Percentiles rank a stretch among this genome's conserved stretches.
These are phyloP conservation scores for Coccomyxa subellipsoidea DNA, from an alignment of 163 green algal genomes.

Conservation along the genomic window DNA sequence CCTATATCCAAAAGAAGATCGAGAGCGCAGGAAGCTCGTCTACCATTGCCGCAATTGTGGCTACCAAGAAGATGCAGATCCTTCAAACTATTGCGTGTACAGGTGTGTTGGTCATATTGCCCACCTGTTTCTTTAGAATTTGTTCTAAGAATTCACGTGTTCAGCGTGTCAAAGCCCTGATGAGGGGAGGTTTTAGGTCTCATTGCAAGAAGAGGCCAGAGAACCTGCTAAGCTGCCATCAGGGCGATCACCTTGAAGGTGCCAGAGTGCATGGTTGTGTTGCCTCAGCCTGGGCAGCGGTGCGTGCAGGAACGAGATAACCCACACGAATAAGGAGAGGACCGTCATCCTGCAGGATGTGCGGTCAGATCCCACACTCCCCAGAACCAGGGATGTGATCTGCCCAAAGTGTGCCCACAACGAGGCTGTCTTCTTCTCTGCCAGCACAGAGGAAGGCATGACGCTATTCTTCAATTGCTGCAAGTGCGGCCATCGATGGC, in stretches of 20 bases:
- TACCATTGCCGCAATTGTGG: conserved; percentile 84
- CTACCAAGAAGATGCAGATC: conserved; percentile 71
- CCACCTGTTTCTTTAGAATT: neutral
- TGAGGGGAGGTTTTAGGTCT: neutral
- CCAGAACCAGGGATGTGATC: conserved; percentile 70
- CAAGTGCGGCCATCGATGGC: conserved; percentile 70
- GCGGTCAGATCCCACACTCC: conserved; percentile 81
- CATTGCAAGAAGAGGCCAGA: neutral
- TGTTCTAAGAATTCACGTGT: too few relatives aligned
- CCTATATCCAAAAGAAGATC: conserved; percentile 83
- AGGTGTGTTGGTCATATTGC: conserved; percentile 16
- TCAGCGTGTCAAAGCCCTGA: neutral
- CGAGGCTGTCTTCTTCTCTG: conserved; percentile 85
- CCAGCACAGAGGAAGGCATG: conserved; percentile 82
- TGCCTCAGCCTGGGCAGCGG: neutral
- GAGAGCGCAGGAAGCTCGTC: conserved; percentile 68
- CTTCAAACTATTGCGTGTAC: conserved; percentile 58
- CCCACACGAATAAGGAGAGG: conserved; percentile 75
- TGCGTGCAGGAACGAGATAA: conserved; percentile 60
- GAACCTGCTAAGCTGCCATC: neutral
- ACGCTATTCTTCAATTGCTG: conserved; percentile 88
- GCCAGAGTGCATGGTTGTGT: too few relatives aligned
- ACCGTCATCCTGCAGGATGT: conserved; percentile 82
- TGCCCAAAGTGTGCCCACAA: conserved; percentile 79
- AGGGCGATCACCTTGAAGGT: too few relatives aligned